phyloP scores from a whole-genome alignment of 768 basidiomycete genomes.

The Leucosporidium creatinivorum region DNA sequence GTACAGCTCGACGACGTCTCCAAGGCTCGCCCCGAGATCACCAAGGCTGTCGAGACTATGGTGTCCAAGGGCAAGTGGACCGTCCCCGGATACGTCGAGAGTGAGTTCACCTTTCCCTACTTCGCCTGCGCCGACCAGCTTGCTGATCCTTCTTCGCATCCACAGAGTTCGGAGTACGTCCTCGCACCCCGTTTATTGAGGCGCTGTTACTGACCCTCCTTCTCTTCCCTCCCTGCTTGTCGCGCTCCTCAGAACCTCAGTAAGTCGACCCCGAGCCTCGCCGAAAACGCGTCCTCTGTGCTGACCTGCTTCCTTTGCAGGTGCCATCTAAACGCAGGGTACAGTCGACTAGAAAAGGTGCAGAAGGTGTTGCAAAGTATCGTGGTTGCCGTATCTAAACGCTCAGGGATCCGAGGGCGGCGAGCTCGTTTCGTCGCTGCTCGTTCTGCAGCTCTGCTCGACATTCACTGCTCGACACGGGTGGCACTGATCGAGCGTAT shows the following conservation, averaged over 20 bases:
- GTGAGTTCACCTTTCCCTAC: constrained; percentile 11
- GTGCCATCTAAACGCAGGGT: constrained; percentile 6
- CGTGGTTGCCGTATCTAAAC: too few relatives aligned
- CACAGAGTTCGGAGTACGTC: constrained; percentile 11
- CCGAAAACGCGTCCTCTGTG: neutral
- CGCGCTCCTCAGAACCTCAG: constrained; percentile 1
- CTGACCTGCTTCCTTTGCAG: neutral
- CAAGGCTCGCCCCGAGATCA: constrained; percentile 84
- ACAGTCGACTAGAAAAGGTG: neutral
- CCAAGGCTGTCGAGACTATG: constrained; percentile 87
- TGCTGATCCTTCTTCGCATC: neutral
- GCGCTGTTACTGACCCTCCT: neutral
- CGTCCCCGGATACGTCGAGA: constrained; percentile 65
- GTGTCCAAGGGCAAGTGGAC: constrained; percentile 97
- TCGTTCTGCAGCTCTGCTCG: too few relatives aligned
- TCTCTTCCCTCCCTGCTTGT: neutral
- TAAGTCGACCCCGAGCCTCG: neutral
- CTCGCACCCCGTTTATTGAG: neutral
- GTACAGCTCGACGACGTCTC: constrained; percentile 79
- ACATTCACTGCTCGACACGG: too few relatives aligned
- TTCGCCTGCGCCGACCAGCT: constrained; percentile 9
- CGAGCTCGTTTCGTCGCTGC: too few relatives aligned
- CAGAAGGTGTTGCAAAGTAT: neutral
- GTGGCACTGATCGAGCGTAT: too few relatives aligned
- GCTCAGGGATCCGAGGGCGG: too few relatives aligned